Evolutionary conservation across 768 basidiomycete species (phyloP), one percentile per base, ranked within the genome.

Genomic region (Kwoniella sp.): DNA sequence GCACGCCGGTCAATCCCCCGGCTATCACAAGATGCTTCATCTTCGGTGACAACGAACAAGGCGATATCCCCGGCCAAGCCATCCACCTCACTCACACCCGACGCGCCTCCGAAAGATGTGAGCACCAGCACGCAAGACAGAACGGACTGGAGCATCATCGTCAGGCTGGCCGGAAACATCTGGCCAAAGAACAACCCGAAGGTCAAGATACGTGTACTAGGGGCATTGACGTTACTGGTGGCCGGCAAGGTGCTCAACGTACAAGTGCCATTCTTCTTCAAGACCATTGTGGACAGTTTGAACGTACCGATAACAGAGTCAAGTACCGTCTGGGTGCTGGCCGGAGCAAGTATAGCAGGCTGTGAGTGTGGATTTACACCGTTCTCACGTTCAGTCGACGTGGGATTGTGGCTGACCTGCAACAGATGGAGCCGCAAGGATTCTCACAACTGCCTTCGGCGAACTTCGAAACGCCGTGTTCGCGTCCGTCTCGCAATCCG

Each of bases 251-350:
- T 91, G 46, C 76, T 96, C 50, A 99, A 96, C 70, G 95, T 99
- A 0, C 93, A 98, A 79, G 92, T 99, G n/a, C 95, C 95, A 0
- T 82, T 89, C 60, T 77, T 98, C 56, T 99, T 99, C 81, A 98
- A 96, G 75, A 75, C 80, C 23, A 82, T 99, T 36, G 84, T 99
- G 46, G 93, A 99, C 70, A 75, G 87, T 1, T 78, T 99, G 57
- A 95, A 96, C 65, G 78, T 98, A 27, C 83, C 87, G 23, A 78
- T 95, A 28, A 81, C 85, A 11, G 75, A 83, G 11, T 71, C 79
- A 6, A 81, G 85, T 4, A 90, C 92, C 0, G 89, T 88, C 3
- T 93, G 90, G 88, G 79, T 91, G 3, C 77, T 99, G 20, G 89
- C 86, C 0, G 95, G 95, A n/a, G 83, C 87, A 1, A 77, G 89